Base-by-base conservation (phyloP, 2,329 filamentous ascomycete species). In the Aspergillus floridensis region DNA sequence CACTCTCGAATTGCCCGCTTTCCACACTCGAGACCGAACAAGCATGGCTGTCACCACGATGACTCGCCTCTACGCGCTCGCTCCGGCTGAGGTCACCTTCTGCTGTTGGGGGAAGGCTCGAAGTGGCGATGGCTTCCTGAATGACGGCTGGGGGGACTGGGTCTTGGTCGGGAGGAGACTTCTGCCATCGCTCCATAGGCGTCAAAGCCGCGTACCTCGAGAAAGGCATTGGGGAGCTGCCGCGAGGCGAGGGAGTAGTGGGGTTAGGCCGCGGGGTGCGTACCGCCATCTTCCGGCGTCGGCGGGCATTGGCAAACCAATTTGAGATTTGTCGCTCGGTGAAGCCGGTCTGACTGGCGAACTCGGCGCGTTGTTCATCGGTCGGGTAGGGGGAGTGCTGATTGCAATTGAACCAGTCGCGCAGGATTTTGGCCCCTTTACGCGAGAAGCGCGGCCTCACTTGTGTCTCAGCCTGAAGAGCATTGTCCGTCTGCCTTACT, bases 291-390 rank as follows among this genome's bases (percentile, higher is more conserved):
- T 79, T 76, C 47, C 82, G 77, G 1, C 81, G 79, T 7, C 81
- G 76, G 21, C 81, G 74, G 0, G 80, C 80, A 62, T 83, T 83
- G 22, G 80, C 76, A 63, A 83, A 82, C 80, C 81, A 83, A 54
- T 80, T 81, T 22, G 77, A 70, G 2, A 83, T 76, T 35, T 81
- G 78, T 1, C 74, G 78, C 53, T 71, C 71, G 21, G 76, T 81
- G 16, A 83, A 73, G 0, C 80, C 80, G 0, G 80, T 81, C 59
- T 81, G 72, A 4, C 68, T 64, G 11, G 75, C 70, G 0, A 83
- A 71, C 3, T 65, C 59, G 0, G 66, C 53, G 55, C 81, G 82
- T 53, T 82, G 77, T 8, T 79, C 75, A 26, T 82, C 79, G 1
- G 74, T 76, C 2, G 81, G 81, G 61, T 83, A 83, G 2, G 81